Percentiles rank a stretch among this genome's conserved stretches.
Evolutionary conservation across 306 rosid species (phyloP).

Genomic region (Pueraria montana): DNA sequence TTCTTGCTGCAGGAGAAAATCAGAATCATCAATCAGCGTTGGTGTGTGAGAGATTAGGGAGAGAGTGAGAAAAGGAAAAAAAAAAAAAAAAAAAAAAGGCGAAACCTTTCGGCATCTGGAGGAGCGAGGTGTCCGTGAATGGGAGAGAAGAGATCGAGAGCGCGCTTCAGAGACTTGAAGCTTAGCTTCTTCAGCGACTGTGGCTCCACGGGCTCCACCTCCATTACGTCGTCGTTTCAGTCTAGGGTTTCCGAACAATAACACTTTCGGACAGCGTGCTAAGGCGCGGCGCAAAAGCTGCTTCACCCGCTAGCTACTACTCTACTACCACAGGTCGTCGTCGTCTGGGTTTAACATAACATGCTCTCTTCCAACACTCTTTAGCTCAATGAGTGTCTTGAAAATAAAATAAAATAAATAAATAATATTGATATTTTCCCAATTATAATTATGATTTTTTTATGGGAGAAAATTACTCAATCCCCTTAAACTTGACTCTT

Average conservation of each 20-base stretch:
- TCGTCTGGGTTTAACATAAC: too few relatives aligned
- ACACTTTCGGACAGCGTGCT: background rate
- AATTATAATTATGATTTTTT: too few relatives aligned
- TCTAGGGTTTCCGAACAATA: constrained; percentile 27
- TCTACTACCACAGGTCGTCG: too few relatives aligned
- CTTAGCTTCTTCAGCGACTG: constrained; percentile 95
- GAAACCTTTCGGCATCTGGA: constrained; percentile 74
- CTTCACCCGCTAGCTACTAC: too few relatives aligned
- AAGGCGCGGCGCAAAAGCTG: too few relatives aligned
- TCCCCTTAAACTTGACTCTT: too few relatives aligned
- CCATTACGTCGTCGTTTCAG: constrained; percentile 47
- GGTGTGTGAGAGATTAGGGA: background rate
- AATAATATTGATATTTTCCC: too few relatives aligned
- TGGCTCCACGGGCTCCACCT: constrained; percentile 85
- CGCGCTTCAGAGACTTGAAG: constrained; percentile 92
- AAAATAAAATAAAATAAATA: too few relatives aligned
- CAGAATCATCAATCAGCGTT: background rate
- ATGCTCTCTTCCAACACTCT: too few relatives aligned
- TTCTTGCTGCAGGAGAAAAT: constrained; percentile 64
- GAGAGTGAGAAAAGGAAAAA: background rate
- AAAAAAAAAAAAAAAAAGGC: too few relatives aligned
- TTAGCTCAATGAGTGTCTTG: too few relatives aligned
- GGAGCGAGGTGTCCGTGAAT: constrained; percentile 75
- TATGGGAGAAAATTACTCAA: too few relatives aligned
- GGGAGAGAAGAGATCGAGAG: constrained; percentile 96